Base-by-base conservation (phyloP, 139 green algal genomes). In the Micractinium conductrix region DNA sequence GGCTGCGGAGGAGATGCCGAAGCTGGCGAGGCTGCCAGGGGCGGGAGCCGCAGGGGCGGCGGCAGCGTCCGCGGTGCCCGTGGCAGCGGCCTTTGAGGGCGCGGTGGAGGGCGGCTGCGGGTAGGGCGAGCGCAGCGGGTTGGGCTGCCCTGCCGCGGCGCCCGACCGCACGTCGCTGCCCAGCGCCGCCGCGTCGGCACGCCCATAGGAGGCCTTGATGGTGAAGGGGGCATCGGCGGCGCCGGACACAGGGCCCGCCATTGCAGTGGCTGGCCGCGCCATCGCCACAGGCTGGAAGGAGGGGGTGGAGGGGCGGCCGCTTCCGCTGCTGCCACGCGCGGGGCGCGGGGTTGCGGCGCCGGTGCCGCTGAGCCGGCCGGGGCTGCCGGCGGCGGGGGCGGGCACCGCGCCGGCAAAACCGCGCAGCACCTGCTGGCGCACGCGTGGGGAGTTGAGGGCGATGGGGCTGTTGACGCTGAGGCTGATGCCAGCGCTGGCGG, bases 251-350 rank as follows among this genome's bases (percentile, higher is more conserved):
- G 55, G 21, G 30, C 55, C 26, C 35, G 4, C 60, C 35, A 76
- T 24, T 1, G 70, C 71, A 28, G 80, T 85, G 48, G 80, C 79
- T 7, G 79, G 79, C 16, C 67, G 48, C 28, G 35, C 5, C 5
- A 60, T 35, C 28, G 35, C 63, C 69, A 84, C 67, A 2, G 80
- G 80, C 80, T 79, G 80, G 80, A 85, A 79, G 80, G 63, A 78
- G 68, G 80, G 80, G 1, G 80, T 85, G 68, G 45, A n/a, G 35
- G 80, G 80, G 14, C 80, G 80, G n/a, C 40, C 19, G 65, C 35
- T n/a, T 10, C 42, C 43, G 74, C 30, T 26, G 38, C 43, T 58
- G 43, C 71, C 71, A 38, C n/a, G n/a, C n/a, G n/a, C n/a, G n/a
- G n/a, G n/a, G n/a, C n/a, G n/a, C n/a, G n/a, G n/a, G 74, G 48